Base-by-base conservation (phyloP, 257 asterid genomes). In the Echium plantagineum region DNA sequence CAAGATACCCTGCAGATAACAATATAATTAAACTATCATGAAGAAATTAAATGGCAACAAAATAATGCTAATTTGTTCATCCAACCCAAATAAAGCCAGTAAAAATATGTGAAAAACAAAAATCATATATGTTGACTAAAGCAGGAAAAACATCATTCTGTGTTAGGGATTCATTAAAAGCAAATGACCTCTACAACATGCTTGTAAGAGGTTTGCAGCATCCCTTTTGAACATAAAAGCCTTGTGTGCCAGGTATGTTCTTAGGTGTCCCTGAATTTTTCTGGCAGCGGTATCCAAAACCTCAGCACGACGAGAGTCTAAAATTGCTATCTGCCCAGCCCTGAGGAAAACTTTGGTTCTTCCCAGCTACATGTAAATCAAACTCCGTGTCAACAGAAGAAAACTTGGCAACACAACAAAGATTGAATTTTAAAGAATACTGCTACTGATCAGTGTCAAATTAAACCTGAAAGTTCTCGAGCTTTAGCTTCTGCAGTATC, bases 271-370 rank as follows among this genome's bases (percentile, higher is more conserved):
- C 81, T 91, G 98, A 76, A 91, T 83, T 62, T 72, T 77, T 77
- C 75, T 91, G 63, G 94, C 95, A 56, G 98, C 91, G 65, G 78
- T 76, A 72, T 91, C 97, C 76, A 91, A 71, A 72, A 88, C 94
- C 81, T 83, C 98, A 28, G 89, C 81, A 65, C 98, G 90, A 5
- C 89, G 87, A 21, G 90, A 83, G 67, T 91, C 97, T 77, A 91
- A 68, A 65, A 88, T 70, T 65, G 81, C 98, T 74, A 88, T 91
- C 80, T 91, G 98, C 57, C 95, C 98, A 64, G 98, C 98, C 74
- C 98, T 75, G 68, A 88, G 97, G 69, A 91, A 91, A 55, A 91
- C 94, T 75, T 91, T 88, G 62, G 90, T 82, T 74, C 86, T 91
- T 56, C 98, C 98, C 73, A 91, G 69, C 98, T 91, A 83, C 68